Evolutionary conservation across 1,284 basidiomycete species (phyloP), one percentile per base, ranked within the genome.

Genomic region (Sporisorium sorghi): DNA sequence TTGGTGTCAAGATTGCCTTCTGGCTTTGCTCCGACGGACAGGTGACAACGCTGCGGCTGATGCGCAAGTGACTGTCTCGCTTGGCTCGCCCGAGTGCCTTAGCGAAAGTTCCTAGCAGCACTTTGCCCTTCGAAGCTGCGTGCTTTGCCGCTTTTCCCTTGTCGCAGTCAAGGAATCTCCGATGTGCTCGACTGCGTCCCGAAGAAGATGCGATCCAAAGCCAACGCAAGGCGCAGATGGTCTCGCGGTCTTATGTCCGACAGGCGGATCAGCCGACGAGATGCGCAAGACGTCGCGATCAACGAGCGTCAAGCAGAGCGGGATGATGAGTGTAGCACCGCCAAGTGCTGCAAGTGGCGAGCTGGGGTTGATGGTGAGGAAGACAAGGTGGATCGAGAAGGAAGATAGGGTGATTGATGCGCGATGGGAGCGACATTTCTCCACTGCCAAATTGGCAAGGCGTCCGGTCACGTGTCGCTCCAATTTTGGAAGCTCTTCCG

Each of bases 401-500:
- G 21, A 50, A 21, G 15, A 11, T n/a, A 9, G 33, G 33, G n/a
- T n/a, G n/a, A n/a, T n/a, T n/a, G n/a, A 53, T 37, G 43, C 43
- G 37, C 37, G 43, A 43, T 33, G 46, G 37, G 35, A 12, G 8
- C 17, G n/a, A n/a, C 53, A 35, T 35, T 53, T 67, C 65, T 67
- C 65, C 54, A 61, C 65, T 19, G 35, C 35, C 51, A 40, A 35
- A 47, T 40, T 51, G 42, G 42, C 51, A 52, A 24, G 52, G 49
- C 49, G 58, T 37, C 49, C 30, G 40, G 60, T 62, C 60, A 62
- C 60, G 60, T 62, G 60, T 56, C 53, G 60, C 52, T n/a, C 33
- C 21, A 23, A 28, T 43, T 56, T 58, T 37, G 56, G 47, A 58
- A 58, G 56, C 56, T 23, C 35, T 26, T 21, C n/a, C 17, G 21